Base-by-base conservation (phyloP, 1,284 basidiomycete species). In the Trichosporon ovoides region DNA sequence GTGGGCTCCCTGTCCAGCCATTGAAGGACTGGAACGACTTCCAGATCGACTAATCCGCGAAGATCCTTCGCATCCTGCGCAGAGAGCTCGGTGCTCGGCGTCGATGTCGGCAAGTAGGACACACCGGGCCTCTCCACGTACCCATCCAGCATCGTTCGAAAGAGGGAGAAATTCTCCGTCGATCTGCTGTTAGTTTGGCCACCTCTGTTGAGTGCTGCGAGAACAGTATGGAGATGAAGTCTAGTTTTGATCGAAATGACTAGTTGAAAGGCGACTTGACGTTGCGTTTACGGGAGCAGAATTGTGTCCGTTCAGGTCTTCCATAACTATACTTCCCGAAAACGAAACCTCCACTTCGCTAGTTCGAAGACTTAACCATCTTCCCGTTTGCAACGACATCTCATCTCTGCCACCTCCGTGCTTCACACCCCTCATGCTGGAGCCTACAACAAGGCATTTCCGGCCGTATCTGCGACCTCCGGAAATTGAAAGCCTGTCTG, bases 401-500 rank as follows among this genome's bases (percentile, higher is more conserved):
- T n/a, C n/a, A n/a, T n/a, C n/a, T n/a, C n/a, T n/a, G n/a, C n/a
- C n/a, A n/a, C n/a, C n/a, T n/a, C n/a, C n/a, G n/a, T n/a, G n/a
- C n/a, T n/a, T n/a, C 22, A 31, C 22, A 48, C 28, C 43, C 43
- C 28, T 12, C 22, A 48, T 48, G 43, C 43, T 24, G 43, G 43
- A 48, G 24, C 43, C 43, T 16, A 48, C 43, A 31, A 48, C 43
- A 10, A 22, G 43, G 43, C 43, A 48, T 12, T 48, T 48, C 43
- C 43, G 86, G 61, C 87, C 90, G 9, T 94, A 94, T 72, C 92
- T 93, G 68, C 86, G 87, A 0, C 83, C 85, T 0, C 76, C 79
- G n/a, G 88, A 94, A 67, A 83, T 92, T n/a, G 85, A 88, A 50
- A 80, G 81, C 56, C 82, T 94, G 2, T 87, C 88, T 0, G 85